These are phyloP conservation scores for Pleurotus eryngii DNA, from an alignment of 768 basidiomycete species.

Conservation along the genomic window DNA sequence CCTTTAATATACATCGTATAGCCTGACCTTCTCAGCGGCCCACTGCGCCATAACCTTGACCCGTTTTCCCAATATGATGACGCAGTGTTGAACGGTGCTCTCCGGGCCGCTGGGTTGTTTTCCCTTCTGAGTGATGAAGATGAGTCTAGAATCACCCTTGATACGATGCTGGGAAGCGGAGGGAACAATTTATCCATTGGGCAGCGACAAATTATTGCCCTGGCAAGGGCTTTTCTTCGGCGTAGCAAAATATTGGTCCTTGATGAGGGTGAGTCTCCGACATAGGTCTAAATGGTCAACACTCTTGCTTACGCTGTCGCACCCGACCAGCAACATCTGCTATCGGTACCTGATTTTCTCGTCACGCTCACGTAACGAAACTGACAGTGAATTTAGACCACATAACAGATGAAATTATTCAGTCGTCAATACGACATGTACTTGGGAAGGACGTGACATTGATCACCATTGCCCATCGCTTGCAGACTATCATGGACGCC, in stretches of 20 bases:
- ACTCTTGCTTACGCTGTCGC: conserved; percentile 25
- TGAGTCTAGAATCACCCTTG: conserved; percentile 46
- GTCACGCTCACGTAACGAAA: neutral
- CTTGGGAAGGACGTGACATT: conserved; percentile 58
- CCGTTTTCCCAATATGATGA: conserved; percentile 62
- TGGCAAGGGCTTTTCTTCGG: conserved; percentile 60
- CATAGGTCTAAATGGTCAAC: conserved; percentile 3
- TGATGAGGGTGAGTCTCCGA: conserved; percentile 49
- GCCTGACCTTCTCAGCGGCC: conserved; percentile 57
- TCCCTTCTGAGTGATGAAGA: conserved; percentile 39
- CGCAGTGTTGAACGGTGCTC: conserved; percentile 33
- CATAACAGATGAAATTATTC: conserved; percentile 54
- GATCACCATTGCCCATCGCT: conserved; percentile 67
- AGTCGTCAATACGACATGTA: conserved; percentile 63
- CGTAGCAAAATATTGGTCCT: conserved; percentile 59
- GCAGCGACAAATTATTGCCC: conserved; percentile 67
- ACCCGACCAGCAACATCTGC: conserved; percentile 37
- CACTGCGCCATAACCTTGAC: conserved; percentile 64
- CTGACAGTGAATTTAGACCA: conserved; percentile 36
- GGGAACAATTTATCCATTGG: conserved; percentile 76
- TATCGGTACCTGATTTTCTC: conserved; percentile 32
- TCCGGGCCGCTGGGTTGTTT: conserved; percentile 38
- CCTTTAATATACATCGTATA: conserved; percentile 10
- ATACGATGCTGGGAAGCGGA: conserved; percentile 44
- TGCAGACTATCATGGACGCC: conserved; percentile 69